Conservation (phyloP, 805 yeast species). For the Kluyveromyces nonfermentans region DNA sequence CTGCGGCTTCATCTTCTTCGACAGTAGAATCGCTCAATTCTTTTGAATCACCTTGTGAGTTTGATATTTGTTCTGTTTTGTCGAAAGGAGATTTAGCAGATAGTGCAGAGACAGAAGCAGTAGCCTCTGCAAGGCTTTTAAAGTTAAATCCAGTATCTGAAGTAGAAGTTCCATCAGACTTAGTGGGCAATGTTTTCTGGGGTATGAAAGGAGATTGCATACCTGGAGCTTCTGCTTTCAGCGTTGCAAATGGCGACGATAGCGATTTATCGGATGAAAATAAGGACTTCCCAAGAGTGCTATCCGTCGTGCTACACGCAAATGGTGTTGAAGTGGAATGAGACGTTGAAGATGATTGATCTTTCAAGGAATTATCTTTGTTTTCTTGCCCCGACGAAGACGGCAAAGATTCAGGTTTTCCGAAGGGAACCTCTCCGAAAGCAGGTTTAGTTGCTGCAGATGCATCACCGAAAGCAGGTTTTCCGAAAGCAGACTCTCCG, state of each 20-base stretch:
- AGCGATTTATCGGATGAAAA: background rate
- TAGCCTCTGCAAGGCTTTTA: background rate
- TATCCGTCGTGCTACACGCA: background rate
- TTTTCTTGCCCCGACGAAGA: background rate
- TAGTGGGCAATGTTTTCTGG: background rate
- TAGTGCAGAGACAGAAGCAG: background rate
- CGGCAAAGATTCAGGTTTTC: constrained; percentile 4
- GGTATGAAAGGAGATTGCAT: background rate
- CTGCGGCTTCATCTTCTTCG: background rate
- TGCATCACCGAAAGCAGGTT: too few relatives aligned
- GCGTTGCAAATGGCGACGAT: background rate
- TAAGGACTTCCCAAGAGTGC: background rate
- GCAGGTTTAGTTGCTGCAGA: constrained; percentile 7
- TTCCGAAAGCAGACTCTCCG: constrained; percentile 11
- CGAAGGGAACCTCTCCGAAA: constrained; percentile 5
- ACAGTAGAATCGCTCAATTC: constrained; percentile 3
- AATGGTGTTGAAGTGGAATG: background rate
- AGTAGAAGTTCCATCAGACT: background rate
- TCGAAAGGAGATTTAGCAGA: background rate
- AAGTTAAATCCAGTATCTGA: background rate
- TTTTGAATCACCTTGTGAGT: background rate
- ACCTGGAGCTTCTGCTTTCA: background rate
- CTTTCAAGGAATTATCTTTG: background rate
- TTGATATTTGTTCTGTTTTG: background rate
- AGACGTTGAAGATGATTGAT: background rate